Evolutionary conservation across 495 filamentous ascomycete species (phyloP), one percentile per base, ranked within the genome.

Genomic region (Schizothecium vesticola): DNA sequence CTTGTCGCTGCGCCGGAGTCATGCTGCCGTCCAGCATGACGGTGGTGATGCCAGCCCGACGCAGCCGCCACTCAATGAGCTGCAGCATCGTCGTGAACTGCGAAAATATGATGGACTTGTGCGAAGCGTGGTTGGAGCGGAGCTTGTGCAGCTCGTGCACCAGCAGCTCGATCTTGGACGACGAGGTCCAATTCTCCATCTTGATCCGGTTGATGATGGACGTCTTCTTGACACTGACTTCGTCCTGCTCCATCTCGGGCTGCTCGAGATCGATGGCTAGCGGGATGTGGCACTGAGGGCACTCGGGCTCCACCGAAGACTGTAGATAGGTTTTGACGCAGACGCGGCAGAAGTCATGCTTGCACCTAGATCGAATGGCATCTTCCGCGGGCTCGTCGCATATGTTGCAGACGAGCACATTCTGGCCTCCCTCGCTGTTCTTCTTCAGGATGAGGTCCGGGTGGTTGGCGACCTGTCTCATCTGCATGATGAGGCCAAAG

Each of bases 81-180:
- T 97, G 91, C 60, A 99, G 87, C 95, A 99, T 97, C 7, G 92
- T 93, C 2, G 95, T 99, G 77, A 99, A 99, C 70, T 97, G 91
- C 3, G 92, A 96, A 78, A 99, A 98, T 67, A 99, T 94, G 76
- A 97, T 99, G 3, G 91, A 95, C 79, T 99, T 99, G 72, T 91
- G 89, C 0, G 93, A 96, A 59, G 92, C 89, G 71, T 96, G 96
- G 78, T 94, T 91, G 63, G 87, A 94, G 68, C 95, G 85, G 64
- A 97, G 83, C 75, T 90, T 88, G 81, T 94, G 93, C 1, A 99
- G 87, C 70, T 97, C 93, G 70, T 97, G 94, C 16, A 98, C 88
- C 13, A 98, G 86, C 74, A 94, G 89, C 82, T 99, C 95, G 70
- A 99, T 99, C 81, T 99, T 99, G 58, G 94, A 96, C 3, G 93